Conservation (phyloP, 2,329 filamentous ascomycete species). For the Calonectria naviculata region DNA sequence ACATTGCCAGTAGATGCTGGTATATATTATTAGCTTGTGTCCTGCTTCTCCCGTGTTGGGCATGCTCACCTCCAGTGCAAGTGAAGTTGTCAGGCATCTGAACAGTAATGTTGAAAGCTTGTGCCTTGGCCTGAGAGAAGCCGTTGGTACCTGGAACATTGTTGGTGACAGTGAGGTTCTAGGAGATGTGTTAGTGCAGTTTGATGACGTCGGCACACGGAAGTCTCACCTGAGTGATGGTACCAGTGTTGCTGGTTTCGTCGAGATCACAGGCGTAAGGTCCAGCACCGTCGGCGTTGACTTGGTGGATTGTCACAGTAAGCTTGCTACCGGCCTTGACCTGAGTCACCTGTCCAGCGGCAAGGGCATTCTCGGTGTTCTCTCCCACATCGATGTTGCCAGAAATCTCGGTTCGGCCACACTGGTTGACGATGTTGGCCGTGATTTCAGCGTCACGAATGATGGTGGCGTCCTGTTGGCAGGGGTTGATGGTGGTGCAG, state of each 20-base stretch:
- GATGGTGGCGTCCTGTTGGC: slow-evolving; percentile 73
- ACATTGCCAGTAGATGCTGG: slow-evolving; percentile 66
- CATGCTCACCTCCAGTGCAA: slow-evolving; percentile 62
- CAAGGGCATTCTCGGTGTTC: slow-evolving; percentile 63
- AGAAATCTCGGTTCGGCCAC: slow-evolving; percentile 69
- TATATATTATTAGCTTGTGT: background rate
- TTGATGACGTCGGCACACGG: background rate
- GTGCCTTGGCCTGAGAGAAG: slow-evolving; percentile 65
- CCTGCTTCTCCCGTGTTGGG: background rate
- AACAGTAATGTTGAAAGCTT: slow-evolving; percentile 68
- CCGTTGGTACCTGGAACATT: slow-evolving; percentile 70
- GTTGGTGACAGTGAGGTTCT: slow-evolving; percentile 63
- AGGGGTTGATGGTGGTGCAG: slow-evolving; percentile 72
- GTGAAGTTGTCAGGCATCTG: slow-evolving; percentile 60
- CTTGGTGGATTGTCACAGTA: slow-evolving; percentile 73
- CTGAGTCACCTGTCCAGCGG: slow-evolving; percentile 57
- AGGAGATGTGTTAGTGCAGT: background rate
- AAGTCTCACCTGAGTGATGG: slow-evolving; percentile 23
- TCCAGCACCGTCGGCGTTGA: slow-evolving; percentile 74
- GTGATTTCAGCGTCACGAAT: slow-evolving; percentile 68
- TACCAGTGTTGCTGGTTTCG: slow-evolving; percentile 54
- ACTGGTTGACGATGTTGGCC: slow-evolving; percentile 66
- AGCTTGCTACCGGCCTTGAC: slow-evolving; percentile 59
- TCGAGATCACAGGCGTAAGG: slow-evolving; percentile 67
- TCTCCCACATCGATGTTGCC: slow-evolving; percentile 72